phyloP scores from a whole-genome alignment of 2,329 filamentous ascomycete species.

The Teratosphaeria zuluensis region DNA sequence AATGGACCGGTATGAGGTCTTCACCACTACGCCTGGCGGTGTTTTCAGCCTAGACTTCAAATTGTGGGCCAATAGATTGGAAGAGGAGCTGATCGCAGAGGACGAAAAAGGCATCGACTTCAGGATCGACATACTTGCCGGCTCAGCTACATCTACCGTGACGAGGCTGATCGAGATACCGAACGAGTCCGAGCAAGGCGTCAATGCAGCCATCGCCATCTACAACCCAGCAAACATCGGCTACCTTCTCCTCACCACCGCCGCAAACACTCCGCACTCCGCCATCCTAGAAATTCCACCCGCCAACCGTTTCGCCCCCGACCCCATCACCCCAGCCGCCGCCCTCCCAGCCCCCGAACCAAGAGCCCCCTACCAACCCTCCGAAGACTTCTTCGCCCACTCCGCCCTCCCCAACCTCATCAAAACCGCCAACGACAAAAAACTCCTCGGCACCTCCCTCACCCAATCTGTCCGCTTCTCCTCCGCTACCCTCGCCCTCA shows the following conservation, averaged over 20 bases:
- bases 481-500: constrained; percentile 58
- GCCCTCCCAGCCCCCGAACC: constrained; percentile 45
- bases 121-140: constrained; percentile 41
- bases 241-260: constrained; percentile 41
- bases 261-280: constrained; percentile 31
- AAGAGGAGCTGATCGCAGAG: constrained; percentile 45
- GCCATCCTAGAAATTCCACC: constrained; percentile 41
- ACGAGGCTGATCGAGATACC: constrained; percentile 37
- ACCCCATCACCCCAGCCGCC: constrained; percentile 5
- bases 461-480: constrained; percentile 58
- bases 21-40: constrained; percentile 45
- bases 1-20: constrained; percentile 48
- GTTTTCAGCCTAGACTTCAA: constrained; percentile 47
- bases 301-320: constrained; percentile 40
- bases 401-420: constrained; percentile 46
- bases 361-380: constrained; percentile 43
- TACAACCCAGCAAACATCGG: constrained; percentile 45
- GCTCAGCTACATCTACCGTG: constrained; percentile 39
- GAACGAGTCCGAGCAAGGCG: constrained; percentile 20
- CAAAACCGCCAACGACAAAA: constrained; percentile 10
- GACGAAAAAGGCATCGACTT: constrained; percentile 45
- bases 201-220: constrained; percentile 42
- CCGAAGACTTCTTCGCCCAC: constrained; percentile 48
- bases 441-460: constrained; percentile 40
- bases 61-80: constrained; percentile 47